Evolutionary conservation across 306 rosid species (phyloP), one percentile per base, ranked within the genome.

Genomic region (Canavalia ensiformis): DNA sequence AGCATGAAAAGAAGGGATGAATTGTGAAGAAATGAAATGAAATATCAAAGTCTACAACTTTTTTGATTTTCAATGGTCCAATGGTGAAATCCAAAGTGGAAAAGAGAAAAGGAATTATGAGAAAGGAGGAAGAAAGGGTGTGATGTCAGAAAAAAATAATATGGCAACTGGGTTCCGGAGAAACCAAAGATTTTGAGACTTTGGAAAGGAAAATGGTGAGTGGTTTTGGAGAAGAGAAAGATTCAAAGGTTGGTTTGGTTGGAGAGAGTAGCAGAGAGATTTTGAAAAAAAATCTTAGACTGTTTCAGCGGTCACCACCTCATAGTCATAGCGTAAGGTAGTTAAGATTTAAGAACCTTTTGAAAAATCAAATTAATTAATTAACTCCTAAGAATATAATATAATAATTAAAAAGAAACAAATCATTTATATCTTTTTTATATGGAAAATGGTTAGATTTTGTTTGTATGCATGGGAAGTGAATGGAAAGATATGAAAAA

Each of bases 11-110:
- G 39, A 9, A 66, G 74, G 63, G n/a, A 52, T 75, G 82, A 80
- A 76, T 66, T 82, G 45, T 7, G 47, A 11, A 34, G 66, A 65
- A 56, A 51, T 5, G 42, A 75, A 82, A 82, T 18, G 25, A 18
- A 18, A 18, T 18, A 18, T 57, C 44, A 70, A 79, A 77, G 74
- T 84, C 13, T 68, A 73, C 4, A 31, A 74, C 39, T 45, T n/a
- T 25, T 77, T 63, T 35, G 44, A 1, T 50, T 73, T 77, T 37
- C 13, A 84, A 50, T 54, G 83, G 83, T 74, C 59, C 45, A 77
- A 70, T 72, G 66, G 78, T 77, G 78, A 47, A 77, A 74, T 34
- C 49, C 66, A 68, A 74, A 75, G 83, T 37, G 52, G 80, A 60
- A 10, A 45, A 34, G 28, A 66, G 37, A 78, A 56, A 64, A 29